Evolutionary conservation across 306 rosid genomes (phyloP), one percentile per base, ranked within the genome.

Genomic region (Morella rubra): DNA sequence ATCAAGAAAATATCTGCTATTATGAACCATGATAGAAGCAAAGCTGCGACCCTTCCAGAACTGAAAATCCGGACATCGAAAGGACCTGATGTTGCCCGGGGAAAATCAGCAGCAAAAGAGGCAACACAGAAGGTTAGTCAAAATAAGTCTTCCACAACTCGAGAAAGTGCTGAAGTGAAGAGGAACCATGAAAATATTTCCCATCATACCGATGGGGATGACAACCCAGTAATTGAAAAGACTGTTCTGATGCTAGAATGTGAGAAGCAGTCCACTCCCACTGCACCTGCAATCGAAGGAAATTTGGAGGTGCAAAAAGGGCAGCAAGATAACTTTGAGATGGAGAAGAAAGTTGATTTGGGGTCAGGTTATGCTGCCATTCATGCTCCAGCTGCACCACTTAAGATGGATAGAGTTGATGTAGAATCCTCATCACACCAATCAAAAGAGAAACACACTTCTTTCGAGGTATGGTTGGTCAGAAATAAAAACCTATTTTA

Each of bases 21-120:
- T 55, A 86, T 96, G 77, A 92, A 64, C 82, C 80, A 89, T 74
- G 97, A 96, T 83, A 88, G 82, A 85, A 93, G 88, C 89, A 96
- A 86, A 86, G 88, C 89, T 51, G 97, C 97, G 22, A 89, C 90
- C 72, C 98, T 92, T 18, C 96, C 99, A 41, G 99, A 96, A 85
- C 88, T 96, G 83, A 96, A 96, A 81, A 88, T 93, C 76, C 88
- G 85, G 85, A 92, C 96, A 69, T 22, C 93, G 27, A 92, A 81
- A 64, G 89, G 87, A 76, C 88, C 86, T 79, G 89, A 78, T 58
- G 58, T 55, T 82, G 82, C 80, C 46, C 85, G 78, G 77, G 84
- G 84, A 73, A 83, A 73, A 73, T 54, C 89, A 77, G 60, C 85
- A 37, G 77, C 80, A 40, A 87, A 89, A 79, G 92, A 85, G 77